Base-by-base conservation (phyloP, 495 filamentous ascomycete genomes). In the Tuber melanosporum region DNA sequence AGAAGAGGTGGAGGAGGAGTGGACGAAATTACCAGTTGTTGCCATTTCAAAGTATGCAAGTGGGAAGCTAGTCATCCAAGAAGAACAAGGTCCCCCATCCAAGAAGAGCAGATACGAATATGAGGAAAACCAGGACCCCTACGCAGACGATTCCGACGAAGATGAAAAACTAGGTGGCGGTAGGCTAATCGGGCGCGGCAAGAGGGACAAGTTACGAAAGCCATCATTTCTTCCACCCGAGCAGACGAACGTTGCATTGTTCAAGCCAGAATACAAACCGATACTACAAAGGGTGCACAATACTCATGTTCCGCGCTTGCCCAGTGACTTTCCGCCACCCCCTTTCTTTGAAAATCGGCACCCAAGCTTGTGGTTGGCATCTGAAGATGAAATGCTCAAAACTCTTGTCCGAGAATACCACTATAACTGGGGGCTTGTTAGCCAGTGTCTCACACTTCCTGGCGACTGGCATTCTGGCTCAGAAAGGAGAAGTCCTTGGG, bases 351-450 rank as follows among this genome's bases (percentile, higher is more conserved):
- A 99, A 84, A 90, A 87, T 73, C 88, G 96, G 26, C 88, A 86
- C 71, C 90, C 93, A 8, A 98, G 95, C 32, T 93, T 97, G 80
- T 99, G 95, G 95, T 93, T 92, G 0, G 89, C 88, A 81, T 86
- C 90, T 7, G 95, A 99, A 83, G 95, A 99, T 80, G 93, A 98
- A 78, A 92, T 94, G 82, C 87, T 99, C 36, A 92, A 93, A 72
- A 87, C 87, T 39, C 86, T 97, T 66, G 95, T 97, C 20, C 91
- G 93, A 79, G 94, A 98, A 75, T 97, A 94, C 82, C 92, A 93
- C 0, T 97, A 97, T 84, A 98, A 99, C 82, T 99, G 95, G 95
- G 93, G 94, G 17, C 86, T 99, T 10, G 96, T 98, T 71, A 92
- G 93, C 8, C 91, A 88, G 77, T 91, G 93, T 77, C 86, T 97